phyloP scores from a whole-genome alignment of 1,284 basidiomycete genomes.

The Rhodotorula sp. region DNA sequence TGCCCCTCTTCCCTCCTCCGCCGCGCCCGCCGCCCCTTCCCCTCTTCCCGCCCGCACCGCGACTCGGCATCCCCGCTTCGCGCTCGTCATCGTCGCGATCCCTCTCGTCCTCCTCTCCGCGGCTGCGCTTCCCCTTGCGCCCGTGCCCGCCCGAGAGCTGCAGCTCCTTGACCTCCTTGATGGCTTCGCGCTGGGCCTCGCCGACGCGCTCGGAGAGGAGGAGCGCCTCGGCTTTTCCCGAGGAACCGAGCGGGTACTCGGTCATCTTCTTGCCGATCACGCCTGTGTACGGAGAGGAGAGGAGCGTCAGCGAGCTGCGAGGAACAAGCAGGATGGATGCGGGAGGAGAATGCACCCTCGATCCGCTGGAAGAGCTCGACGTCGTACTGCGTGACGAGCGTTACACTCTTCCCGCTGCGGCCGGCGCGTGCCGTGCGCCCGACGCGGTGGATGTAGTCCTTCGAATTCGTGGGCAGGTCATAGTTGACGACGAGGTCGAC shows the following conservation, averaged over 20 bases:
- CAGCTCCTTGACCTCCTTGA: conserved; percentile 64
- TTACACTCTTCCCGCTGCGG: conserved; percentile 90
- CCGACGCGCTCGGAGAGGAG: conserved; percentile 85
- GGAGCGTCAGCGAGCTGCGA: too few species aligned
- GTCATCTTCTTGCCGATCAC: conserved; percentile 93
- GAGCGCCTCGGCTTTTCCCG: conserved; percentile 86
- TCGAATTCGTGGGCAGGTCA: conserved; percentile 96
- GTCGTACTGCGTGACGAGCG: conserved; percentile 97
- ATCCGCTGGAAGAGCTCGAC: conserved; percentile 95
- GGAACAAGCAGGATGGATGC: too few species aligned
- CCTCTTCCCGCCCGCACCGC: neutral
- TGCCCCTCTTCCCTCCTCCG: neutral
- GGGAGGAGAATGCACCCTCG: conserved; percentile 56
- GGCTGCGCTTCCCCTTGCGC: conserved; percentile 56
- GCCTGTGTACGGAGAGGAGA: conserved; percentile 38
- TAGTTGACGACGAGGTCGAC: conserved; percentile 98
- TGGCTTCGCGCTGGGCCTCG: conserved; percentile 81
- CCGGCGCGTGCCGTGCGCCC: conserved; percentile 97
- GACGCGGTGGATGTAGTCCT: conserved; percentile 98
- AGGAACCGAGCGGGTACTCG: conserved; percentile 66
- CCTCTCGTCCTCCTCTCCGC: conserved; percentile 62
- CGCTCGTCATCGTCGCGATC: conserved; percentile 84
- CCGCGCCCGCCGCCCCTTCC: neutral
- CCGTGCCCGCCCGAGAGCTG: conserved; percentile 57
- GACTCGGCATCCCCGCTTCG: conserved; percentile 71